Evolutionary conservation across 352 stramenopile genomes (phyloP), one percentile per base, ranked within the genome.

Genomic region (Lagenidium giganteum): DNA sequence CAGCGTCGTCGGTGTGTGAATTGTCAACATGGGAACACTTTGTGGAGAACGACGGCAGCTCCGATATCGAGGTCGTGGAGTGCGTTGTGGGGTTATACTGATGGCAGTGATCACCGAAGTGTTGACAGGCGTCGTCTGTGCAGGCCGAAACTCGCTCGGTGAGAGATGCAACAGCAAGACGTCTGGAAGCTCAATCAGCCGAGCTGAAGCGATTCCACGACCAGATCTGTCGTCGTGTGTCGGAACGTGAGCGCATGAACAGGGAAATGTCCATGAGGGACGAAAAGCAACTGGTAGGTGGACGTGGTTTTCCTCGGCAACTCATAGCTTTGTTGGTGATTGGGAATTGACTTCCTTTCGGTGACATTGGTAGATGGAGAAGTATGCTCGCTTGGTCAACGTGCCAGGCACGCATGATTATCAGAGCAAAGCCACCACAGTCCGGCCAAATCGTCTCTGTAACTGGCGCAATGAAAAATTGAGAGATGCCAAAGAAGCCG

Each of bases 161-260:
- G 9, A n/a, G n/a, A n/a, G 54, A 45, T 16, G 54, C 26, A 13
- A 56, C 43, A 0, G 46, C 64, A 50, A 32, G 41, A 21, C 70
- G 70, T 1, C 27, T 73, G 18, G 56, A 32, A 16, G n/a, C 37
- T 3, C 66, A 75, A 33, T 62, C 66, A 12, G 59, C 64, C 32
- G 45, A 81, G 28, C 45, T 87, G 31, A 68, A 64, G 22, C 57
- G 61, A 18, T 87, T 87, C 39, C 72, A 80, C 33, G 64, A 70
- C 12, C 70, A 83, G 39, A 76, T 80, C 18, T 87, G 75, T 47
- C 34, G 60, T 20, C 67, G 71, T 5, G 72, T 87, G 23, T 74
- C 60, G 18, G 70, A 67, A 12, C 61, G 54, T 36, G 64, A 73
- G 41, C 39, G 61, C 12, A 49, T 74, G 50, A 57, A 77, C 28